A percentile compares a stretch with the other conserved stretches of the same genome.
Evolutionary conservation across 108 stramenopile species (phyloP).

Genomic region (Conticribra guillardii): DNA sequence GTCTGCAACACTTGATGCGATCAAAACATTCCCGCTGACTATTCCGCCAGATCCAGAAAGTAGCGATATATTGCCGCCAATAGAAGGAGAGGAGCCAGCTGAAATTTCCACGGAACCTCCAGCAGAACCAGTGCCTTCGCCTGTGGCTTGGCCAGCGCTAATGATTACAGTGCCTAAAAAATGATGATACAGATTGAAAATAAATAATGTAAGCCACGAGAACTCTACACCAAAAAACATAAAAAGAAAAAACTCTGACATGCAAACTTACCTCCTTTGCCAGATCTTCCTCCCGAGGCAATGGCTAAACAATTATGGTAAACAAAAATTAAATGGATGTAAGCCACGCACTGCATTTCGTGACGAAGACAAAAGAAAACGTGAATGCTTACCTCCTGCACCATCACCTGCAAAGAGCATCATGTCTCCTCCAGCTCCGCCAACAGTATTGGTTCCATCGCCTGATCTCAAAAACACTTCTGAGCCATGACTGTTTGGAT

Average conservation of each 20-base stretch:
- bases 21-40: conserved; percentile 10
- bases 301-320: conserved; percentile 4
- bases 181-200: not conserved
- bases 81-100: conserved; percentile 1
- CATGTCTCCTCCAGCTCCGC: conserved; percentile 39
- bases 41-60: conserved; percentile 20
- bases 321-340: not conserved
- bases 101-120: conserved; percentile 31
- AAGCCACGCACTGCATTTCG: not conserved
- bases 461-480: conserved; percentile 28
- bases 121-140: conserved; percentile 7
- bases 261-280: conserved; percentile 20
- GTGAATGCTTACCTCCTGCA: conserved; percentile 21
- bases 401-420: conserved; percentile 35
- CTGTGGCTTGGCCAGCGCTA: conserved; percentile 30
- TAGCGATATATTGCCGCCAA: conserved; percentile 18
- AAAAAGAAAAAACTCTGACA: too few relatives aligned
- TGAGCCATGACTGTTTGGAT: conserved; percentile 16
- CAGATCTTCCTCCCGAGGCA: conserved; percentile 21
- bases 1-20: conserved; percentile 5
- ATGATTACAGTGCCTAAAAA: conserved; percentile 30
- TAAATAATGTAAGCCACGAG: too few relatives aligned
- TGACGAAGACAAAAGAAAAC: not conserved
- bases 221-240: too few relatives aligned
- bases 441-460: conserved; percentile 27